Conservation (phyloP, 768 basidiomycete genomes). For the Tephrocybe sp. region DNA sequence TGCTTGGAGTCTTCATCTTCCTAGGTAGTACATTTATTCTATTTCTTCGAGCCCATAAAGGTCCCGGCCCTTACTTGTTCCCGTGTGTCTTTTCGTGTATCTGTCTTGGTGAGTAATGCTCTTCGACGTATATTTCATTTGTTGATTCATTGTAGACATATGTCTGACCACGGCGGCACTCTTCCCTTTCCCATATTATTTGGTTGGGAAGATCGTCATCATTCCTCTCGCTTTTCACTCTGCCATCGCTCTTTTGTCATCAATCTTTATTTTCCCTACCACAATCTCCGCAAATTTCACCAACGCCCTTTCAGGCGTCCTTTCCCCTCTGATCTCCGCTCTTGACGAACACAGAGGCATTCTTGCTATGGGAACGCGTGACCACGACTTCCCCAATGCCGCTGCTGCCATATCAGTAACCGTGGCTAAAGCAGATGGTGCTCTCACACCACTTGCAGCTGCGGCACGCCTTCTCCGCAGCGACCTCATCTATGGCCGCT, state of each 20-base stretch:
- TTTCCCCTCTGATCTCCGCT: constrained; percentile 44
- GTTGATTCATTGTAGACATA: constrained; percentile 42
- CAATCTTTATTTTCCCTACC: constrained; percentile 58
- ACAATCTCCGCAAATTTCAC: constrained; percentile 62
- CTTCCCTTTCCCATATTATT: constrained; percentile 66
- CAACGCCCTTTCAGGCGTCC: constrained; percentile 40
- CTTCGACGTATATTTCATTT: not conserved
- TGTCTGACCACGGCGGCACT: constrained; percentile 53
- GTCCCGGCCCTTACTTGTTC: constrained; percentile 62
- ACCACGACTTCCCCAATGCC: constrained; percentile 33
- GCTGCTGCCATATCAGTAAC: constrained; percentile 27
- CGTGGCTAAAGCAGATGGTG: constrained; percentile 42
- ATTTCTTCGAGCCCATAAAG: constrained; percentile 55
- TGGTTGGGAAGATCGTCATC: constrained; percentile 47
- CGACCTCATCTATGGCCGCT: constrained; percentile 61
- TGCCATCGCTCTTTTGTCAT: constrained; percentile 48
- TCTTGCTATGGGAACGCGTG: constrained; percentile 40
- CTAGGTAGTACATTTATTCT: constrained; percentile 54
- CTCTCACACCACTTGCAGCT: constrained; percentile 49
- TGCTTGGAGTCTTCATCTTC: constrained; percentile 62
- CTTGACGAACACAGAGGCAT: constrained; percentile 45
- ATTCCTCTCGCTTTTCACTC: constrained; percentile 61
- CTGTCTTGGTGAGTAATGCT: constrained; percentile 42
- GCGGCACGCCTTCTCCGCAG: constrained; percentile 49
- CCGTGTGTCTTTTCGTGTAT: constrained; percentile 59